These are phyloP conservation scores for Sextonia rubra DNA, from an alignment of 164 flowering plant genomes.

Conservation along the genomic window DNA sequence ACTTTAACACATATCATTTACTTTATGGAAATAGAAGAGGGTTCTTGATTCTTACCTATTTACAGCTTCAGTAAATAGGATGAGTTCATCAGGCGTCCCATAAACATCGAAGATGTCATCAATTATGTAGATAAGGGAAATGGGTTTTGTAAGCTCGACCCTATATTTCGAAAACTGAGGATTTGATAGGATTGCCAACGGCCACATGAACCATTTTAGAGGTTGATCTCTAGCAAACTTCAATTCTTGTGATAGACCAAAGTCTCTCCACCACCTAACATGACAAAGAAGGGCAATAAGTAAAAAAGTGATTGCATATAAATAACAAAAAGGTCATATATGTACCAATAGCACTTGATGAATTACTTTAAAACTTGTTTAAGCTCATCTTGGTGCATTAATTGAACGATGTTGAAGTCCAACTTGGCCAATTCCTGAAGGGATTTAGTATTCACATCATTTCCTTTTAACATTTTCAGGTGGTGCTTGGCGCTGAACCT, in stretches of 20 bases:
- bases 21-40: no score
- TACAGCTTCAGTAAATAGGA: slow-evolving; percentile 46
- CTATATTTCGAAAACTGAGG: slow-evolving; percentile 35
- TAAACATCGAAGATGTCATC: slow-evolving; percentile 54
- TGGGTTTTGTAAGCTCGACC: slow-evolving; percentile 41
- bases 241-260: slow-evolving; percentile 36
- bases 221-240: slow-evolving; percentile 51
- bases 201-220: slow-evolving; percentile 49
- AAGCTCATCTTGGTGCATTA: slow-evolving; percentile 36
- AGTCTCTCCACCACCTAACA: slow-evolving; percentile 55
- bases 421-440: slow-evolving; percentile 30
- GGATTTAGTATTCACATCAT: slow-evolving; percentile 2
- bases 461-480: slow-evolving; percentile 5
- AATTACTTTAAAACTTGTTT: slow-evolving; percentile 35
- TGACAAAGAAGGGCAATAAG: no score
- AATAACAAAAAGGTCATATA: background rate
- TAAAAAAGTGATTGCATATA: background rate
- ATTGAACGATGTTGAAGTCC: slow-evolving; percentile 32
- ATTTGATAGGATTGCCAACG: slow-evolving; percentile 32
- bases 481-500: slow-evolving; percentile 25
- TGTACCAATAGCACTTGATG: background rate
- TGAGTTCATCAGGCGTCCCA: slow-evolving; percentile 48
- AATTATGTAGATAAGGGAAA: slow-evolving; percentile 33
- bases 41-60: slow-evolving; percentile 26
- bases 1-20: no score